Conservation (phyloP, 768 basidiomycete species). For the Tulasnella sp. region DNA sequence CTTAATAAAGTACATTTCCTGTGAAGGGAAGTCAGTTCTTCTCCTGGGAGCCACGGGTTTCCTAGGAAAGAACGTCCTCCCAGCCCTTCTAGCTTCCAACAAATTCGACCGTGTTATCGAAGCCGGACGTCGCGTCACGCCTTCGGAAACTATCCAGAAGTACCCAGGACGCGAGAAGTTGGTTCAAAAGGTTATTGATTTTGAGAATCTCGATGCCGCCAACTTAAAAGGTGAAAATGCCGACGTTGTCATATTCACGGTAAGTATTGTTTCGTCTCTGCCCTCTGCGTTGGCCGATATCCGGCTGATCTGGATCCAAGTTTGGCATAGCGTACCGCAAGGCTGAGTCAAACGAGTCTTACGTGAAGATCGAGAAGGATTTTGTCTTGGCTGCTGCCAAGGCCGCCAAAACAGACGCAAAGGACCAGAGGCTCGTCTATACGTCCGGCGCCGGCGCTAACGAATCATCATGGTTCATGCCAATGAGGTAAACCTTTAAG, state of each 20-base stretch:
- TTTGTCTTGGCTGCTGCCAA: conserved; percentile 62
- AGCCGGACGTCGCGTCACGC: conserved; percentile 54
- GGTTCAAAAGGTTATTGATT: conserved; percentile 53
- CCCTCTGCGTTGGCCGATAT: neutral
- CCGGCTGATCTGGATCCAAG: neutral
- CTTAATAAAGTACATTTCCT: no score
- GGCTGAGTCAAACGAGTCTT: conserved; percentile 52
- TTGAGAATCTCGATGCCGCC: conserved; percentile 47
- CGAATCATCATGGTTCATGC: conserved; percentile 39
- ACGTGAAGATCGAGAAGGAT: conserved; percentile 63
- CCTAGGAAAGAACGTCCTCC: conserved; percentile 47
- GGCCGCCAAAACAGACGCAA: conserved; percentile 40
- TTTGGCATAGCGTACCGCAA: conserved; percentile 50
- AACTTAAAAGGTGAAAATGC: conserved; percentile 44
- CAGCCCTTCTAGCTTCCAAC: conserved; percentile 44
- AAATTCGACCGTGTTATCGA: conserved; percentile 51
- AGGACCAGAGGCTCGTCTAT: conserved; percentile 53
- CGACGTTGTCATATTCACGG: conserved; percentile 65
- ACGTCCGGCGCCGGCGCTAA: conserved; percentile 40
- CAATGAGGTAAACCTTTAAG: conserved; percentile 33
- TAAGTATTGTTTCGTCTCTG: conserved; percentile 26
- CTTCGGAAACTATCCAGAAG: conserved; percentile 28
- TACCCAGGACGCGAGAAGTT: conserved; percentile 40
- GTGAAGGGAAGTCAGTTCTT: no score
- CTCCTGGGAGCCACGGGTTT: conserved; percentile 69